These are phyloP conservation scores for Yamadazyma akitaensis DNA, from an alignment of 805 yeast genomes.

Conservation along the genomic window DNA sequence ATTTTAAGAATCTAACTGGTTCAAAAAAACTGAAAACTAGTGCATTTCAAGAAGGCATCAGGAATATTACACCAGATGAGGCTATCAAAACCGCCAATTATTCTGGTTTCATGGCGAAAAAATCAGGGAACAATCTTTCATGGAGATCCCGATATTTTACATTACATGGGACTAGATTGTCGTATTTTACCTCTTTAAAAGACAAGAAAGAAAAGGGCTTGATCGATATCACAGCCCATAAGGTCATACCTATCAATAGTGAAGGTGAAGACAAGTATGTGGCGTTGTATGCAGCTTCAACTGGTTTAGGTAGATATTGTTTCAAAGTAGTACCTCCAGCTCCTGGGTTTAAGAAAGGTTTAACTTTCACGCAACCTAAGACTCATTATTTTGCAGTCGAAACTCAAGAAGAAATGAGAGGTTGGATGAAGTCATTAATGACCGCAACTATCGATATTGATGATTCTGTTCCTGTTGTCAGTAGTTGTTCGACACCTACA, in stretches of 20 bases:
- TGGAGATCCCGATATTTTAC: constrained; percentile 90
- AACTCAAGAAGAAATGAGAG: constrained; percentile 83
- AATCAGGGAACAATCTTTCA: constrained; percentile 71
- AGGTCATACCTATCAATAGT: constrained; percentile 66
- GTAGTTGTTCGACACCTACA: constrained; percentile 95
- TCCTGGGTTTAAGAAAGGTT: constrained; percentile 92
- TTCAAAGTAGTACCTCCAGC: constrained; percentile 95
- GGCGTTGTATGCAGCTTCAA: constrained; percentile 85
- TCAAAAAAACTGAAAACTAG: constrained; percentile 64
- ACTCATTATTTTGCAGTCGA: constrained; percentile 97
- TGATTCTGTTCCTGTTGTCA: constrained; percentile 85
- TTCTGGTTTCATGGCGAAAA: constrained; percentile 96
- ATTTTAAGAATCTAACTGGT: constrained; percentile 43
- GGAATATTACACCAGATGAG: constrained; percentile 68
- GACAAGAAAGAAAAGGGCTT: constrained; percentile 88
- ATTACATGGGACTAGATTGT: constrained; percentile 86
- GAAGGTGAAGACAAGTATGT: constrained; percentile 66
- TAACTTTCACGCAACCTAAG: constrained; percentile 94
- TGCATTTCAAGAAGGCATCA: constrained; percentile 86
- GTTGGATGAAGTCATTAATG: constrained; percentile 92
- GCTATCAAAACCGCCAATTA: constrained; percentile 72
- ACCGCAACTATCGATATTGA: constrained; percentile 96
- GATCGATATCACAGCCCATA: constrained; percentile 93
- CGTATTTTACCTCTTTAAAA: constrained; percentile 74
- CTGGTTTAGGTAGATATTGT: constrained; percentile 91